These are phyloP conservation scores for Xerocomus amazonicus DNA, from an alignment of 1,284 basidiomycete species.

Conservation along the genomic window DNA sequence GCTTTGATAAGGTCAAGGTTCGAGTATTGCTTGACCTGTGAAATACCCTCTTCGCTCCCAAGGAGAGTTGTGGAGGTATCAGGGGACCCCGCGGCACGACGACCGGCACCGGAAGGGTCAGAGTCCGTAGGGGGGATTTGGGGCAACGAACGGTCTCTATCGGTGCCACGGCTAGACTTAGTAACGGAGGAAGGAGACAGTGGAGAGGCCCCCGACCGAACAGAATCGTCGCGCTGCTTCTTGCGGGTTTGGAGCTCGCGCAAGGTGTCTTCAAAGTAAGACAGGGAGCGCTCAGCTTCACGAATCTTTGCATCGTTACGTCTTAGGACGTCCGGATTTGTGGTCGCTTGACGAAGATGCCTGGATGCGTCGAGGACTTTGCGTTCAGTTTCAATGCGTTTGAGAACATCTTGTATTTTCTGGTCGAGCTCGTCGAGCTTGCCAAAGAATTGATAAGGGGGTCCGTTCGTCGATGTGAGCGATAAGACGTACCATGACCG, in stretches of 20 bases:
- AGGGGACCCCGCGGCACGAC: constrained; percentile 33
- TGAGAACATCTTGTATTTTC: constrained; percentile 90
- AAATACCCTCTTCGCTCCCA: constrained; percentile 39
- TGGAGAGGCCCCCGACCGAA: constrained; percentile 43
- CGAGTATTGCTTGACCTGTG: constrained; percentile 62
- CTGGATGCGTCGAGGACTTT: constrained; percentile 88
- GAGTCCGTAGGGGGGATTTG: constrained; percentile 52
- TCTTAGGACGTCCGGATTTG: constrained; percentile 83
- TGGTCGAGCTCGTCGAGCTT: constrained; percentile 63
- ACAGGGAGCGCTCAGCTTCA: constrained; percentile 81
- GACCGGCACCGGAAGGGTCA: constrained; percentile 33
- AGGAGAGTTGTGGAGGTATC: constrained; percentile 29
- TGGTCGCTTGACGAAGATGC: constrained; percentile 76
- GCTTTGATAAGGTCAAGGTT: constrained; percentile 95
- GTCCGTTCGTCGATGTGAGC: constrained; percentile 5
- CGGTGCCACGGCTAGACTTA: constrained; percentile 21
- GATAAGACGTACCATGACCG: constrained; percentile 33
- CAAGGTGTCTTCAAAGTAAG: constrained; percentile 86
- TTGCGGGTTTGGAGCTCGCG: constrained; percentile 80
- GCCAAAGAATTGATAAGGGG: constrained; percentile 5
- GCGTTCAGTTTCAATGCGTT: constrained; percentile 88
- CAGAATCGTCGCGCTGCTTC: constrained; percentile 53
- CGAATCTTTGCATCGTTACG: constrained; percentile 83
- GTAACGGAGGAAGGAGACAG: constrained; percentile 25
- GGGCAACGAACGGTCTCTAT: constrained; percentile 35